phyloP scores from a whole-genome alignment of 371 early-diverging fungal genomes.

The Mortierella sp. region DNA sequence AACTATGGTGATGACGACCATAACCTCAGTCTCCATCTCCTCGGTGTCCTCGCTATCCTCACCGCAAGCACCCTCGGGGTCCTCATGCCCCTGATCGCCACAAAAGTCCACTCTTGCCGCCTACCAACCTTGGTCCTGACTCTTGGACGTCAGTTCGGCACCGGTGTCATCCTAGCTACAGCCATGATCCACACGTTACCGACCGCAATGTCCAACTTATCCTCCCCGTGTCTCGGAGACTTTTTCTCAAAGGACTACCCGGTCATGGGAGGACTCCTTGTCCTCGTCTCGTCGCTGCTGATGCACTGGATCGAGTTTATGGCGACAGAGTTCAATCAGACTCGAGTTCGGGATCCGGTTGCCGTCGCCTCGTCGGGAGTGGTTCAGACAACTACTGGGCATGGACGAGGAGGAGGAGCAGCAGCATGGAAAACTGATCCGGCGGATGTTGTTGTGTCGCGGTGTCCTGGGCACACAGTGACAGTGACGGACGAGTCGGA shows the following conservation, averaged over 20 bases:
- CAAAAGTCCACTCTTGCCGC: constrained; percentile 1
- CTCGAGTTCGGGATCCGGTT: constrained; percentile 10
- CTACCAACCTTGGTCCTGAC: constrained; percentile 4
- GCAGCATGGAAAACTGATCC: constrained; percentile 7
- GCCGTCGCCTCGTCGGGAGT: not conserved
- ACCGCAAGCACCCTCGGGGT: constrained; percentile 59
- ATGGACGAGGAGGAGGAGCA: constrained; percentile 15
- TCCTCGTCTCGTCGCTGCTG: constrained; percentile 63
- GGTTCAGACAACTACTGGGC: not conserved
- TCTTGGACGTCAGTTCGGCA: constrained; percentile 73
- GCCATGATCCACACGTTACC: constrained; percentile 82
- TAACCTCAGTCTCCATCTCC: constrained; percentile 64
- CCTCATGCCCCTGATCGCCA: constrained; percentile 32
- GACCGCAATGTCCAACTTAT: constrained; percentile 56
- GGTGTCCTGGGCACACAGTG: constrained; percentile 27
- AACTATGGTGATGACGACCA: constrained; percentile 24
- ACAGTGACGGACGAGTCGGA: constrained; percentile 13
- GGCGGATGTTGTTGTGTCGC: constrained; percentile 1
- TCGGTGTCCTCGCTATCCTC: constrained; percentile 67
- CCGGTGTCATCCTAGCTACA: constrained; percentile 86
- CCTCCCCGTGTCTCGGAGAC: constrained; percentile 59
- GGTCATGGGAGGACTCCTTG: constrained; percentile 62
- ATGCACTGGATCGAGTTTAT: constrained; percentile 59
- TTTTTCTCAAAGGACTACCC: constrained; percentile 57
- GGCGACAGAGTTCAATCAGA: constrained; percentile 31